phyloP scores from a whole-genome alignment of 2,329 filamentous ascomycete species.

The Sclerotinia subarctica region DNA sequence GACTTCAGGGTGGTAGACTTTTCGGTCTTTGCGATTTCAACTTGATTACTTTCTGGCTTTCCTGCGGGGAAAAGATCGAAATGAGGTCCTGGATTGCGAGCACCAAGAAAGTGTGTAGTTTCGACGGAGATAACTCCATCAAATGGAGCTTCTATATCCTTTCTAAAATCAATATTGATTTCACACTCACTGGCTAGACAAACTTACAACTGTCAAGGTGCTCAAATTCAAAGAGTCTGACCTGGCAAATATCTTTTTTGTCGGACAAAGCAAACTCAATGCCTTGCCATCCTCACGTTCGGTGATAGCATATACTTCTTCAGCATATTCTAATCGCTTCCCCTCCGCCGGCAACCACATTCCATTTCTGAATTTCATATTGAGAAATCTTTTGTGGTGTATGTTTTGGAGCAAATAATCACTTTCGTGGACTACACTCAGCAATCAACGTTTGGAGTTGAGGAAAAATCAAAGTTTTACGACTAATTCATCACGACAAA shows the following conservation, averaged over 20 bases:
- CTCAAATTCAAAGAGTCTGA: constrained; percentile 55
- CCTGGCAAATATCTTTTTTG: constrained; percentile 51
- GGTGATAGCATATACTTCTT: constrained; percentile 57
- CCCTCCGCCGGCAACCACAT: constrained; percentile 65
- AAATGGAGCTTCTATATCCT: constrained; percentile 55
- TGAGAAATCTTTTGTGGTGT: constrained; percentile 5
- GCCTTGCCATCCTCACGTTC: constrained; percentile 45
- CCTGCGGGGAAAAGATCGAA: constrained; percentile 57
- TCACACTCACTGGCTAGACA: neutral
- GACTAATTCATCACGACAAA: neutral
- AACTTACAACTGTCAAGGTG: constrained; percentile 50
- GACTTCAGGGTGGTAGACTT: constrained; percentile 50
- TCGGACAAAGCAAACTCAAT: constrained; percentile 56
- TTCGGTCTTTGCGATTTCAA: constrained; percentile 43
- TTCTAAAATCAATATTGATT: constrained; percentile 16
- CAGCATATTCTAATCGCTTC: constrained; percentile 61
- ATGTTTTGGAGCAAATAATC: neutral
- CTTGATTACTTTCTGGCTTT: constrained; percentile 42
- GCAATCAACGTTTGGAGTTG: neutral
- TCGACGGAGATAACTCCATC: constrained; percentile 60
- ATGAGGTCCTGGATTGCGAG: constrained; percentile 50
- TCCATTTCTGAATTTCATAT: constrained; percentile 62
- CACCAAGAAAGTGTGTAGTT: constrained; percentile 56
- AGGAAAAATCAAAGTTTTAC: neutral
- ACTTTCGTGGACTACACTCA: neutral